phyloP scores from a whole-genome alignment of 306 rosid species.

The Trichosanthes truncata region DNA sequence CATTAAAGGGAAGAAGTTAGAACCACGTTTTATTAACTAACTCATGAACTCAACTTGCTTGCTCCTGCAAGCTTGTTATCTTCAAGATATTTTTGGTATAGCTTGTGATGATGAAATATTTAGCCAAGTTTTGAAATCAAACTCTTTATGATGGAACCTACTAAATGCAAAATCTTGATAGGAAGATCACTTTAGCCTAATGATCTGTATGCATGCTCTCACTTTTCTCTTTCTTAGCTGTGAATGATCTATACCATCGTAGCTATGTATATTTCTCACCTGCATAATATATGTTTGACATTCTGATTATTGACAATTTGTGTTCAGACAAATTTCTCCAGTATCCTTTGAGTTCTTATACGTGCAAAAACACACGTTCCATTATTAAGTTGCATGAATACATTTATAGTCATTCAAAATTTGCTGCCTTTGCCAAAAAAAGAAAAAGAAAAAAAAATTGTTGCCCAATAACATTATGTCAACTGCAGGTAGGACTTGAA shows the following conservation, averaged over 20 bases:
- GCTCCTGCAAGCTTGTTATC: neutral
- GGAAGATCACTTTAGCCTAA: neutral
- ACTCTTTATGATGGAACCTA: neutral
- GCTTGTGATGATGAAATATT: neutral
- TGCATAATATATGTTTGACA: neutral
- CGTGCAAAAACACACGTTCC: neutral
- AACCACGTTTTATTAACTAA: neutral
- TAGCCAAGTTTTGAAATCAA: neutral
- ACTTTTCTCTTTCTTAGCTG: neutral
- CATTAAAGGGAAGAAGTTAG: neutral
- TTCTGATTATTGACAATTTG: conserved; percentile 16
- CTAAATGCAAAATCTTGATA: neutral
- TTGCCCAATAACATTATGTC: neutral
- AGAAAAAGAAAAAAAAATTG: neutral
- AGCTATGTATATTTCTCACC: neutral
- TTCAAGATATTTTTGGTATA: neutral
- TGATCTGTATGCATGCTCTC: neutral
- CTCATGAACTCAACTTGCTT: neutral
- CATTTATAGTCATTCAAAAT: neutral
- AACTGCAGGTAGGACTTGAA: conserved; percentile 96
- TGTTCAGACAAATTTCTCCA: conserved; percentile 7
- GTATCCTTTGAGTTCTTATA: neutral
- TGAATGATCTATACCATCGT: neutral
- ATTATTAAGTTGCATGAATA: neutral
- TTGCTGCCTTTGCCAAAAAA: neutral